These are phyloP conservation scores for Dacryopinax primogenitus DNA, from an alignment of 768 basidiomycete genomes.

Conservation along the genomic window DNA sequence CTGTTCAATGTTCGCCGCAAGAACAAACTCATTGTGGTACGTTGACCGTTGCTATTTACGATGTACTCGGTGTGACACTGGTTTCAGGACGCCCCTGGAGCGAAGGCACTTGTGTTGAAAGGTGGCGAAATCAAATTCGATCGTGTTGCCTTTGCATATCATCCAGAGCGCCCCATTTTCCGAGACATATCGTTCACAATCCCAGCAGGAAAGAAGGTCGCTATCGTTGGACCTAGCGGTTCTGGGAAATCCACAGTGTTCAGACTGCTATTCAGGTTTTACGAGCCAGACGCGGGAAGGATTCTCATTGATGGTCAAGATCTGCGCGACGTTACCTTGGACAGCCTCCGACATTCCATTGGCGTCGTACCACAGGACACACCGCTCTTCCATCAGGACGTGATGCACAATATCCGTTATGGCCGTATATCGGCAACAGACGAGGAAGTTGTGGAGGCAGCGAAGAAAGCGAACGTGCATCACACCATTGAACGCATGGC, in stretches of 20 bases:
- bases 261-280: constrained; percentile 88
- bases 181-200: constrained; percentile 73
- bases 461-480: constrained; percentile 75
- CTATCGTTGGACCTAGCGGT: constrained; percentile 92
- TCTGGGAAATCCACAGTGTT: constrained; percentile 97
- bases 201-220: constrained; percentile 92
- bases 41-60: constrained; percentile 15
- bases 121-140: constrained; percentile 89
- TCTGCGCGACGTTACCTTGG: constrained; percentile 74
- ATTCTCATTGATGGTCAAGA: constrained; percentile 69
- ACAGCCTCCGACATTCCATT: constrained; percentile 62
- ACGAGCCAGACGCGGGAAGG: constrained; percentile 65
- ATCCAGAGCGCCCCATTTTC: constrained; percentile 87
- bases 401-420: constrained; percentile 38
- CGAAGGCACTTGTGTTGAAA: constrained; percentile 51
- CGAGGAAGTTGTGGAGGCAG: constrained; percentile 68
- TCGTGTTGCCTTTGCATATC: constrained; percentile 83
- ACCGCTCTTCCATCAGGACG: not conserved
- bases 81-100: constrained; percentile 50
- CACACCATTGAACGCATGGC: constrained; percentile 73
- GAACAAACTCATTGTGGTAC: constrained; percentile 54
- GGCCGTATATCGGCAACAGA: constrained; percentile 57
- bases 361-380: constrained; percentile 86
- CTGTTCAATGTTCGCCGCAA: constrained; percentile 81
- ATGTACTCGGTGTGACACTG: not conserved